Conservation (phyloP, 192 early-diverging fungal species). For the Geranomyces variabilis region DNA sequence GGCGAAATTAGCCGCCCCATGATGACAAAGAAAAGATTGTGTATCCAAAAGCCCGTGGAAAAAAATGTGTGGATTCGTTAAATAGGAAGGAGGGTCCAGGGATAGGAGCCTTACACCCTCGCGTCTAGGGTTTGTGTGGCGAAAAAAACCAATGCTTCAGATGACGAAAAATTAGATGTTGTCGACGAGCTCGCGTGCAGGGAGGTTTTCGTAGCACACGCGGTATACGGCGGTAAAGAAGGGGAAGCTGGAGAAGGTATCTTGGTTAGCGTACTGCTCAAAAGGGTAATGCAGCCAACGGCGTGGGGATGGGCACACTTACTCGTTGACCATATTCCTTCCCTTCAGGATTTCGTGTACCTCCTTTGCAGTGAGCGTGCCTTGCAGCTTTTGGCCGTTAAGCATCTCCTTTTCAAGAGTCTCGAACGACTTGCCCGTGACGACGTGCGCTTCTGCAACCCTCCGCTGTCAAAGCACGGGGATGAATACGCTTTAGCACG, state of each 20-base stretch:
- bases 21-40: too few species aligned
- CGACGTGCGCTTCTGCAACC: slow-evolving; percentile 88
- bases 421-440: slow-evolving; percentile 91
- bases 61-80: too few species aligned
- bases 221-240: slow-evolving; percentile 92
- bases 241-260: slow-evolving; percentile 64
- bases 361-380: slow-evolving; percentile 87
- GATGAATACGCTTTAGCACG: too few species aligned
- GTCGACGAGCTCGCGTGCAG: slow-evolving; percentile 72
- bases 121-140: too few species aligned
- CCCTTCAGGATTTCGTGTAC: slow-evolving; percentile 77
- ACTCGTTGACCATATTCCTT: slow-evolving; percentile 63
- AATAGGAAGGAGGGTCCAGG: too few species aligned
- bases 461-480: slow-evolving; percentile 48
- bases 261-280: neutral
- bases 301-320: slow-evolving; percentile 7
- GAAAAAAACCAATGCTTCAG: too few species aligned
- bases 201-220: slow-evolving; percentile 80
- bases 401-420: slow-evolving; percentile 89
- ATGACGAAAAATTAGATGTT: slow-evolving; percentile 20
- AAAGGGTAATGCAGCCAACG: neutral
- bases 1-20: too few species aligned
- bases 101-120: too few species aligned
- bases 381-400: slow-evolving; percentile 97
- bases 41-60: too few species aligned